Evolutionary conservation across 441 rosid species (phyloP).

Genomic region (Lagerstroemia fauriei): DNA sequence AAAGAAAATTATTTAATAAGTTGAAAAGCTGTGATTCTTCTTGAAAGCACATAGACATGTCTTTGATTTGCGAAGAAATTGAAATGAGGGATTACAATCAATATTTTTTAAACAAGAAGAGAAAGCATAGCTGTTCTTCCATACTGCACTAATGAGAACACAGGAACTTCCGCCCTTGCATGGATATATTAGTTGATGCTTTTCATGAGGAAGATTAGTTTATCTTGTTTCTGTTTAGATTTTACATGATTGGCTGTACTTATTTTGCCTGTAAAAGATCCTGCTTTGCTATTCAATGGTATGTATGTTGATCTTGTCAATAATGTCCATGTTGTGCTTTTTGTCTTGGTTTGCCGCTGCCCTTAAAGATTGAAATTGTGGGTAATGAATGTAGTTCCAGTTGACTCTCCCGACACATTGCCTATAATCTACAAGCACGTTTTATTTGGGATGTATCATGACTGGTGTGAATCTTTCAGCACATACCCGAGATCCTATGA

Average conservation of each 20-base stretch:
- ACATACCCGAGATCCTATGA: constrained; percentile 30
- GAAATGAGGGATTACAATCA: not conserved
- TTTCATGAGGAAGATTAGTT: not conserved
- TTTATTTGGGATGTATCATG: constrained; percentile 30
- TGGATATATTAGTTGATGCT: not conserved
- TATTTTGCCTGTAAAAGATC: not conserved
- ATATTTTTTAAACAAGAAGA: not conserved
- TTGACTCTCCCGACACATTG: constrained; percentile 30
- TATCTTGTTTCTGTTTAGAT: not conserved
- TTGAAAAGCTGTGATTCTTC: not conserved
- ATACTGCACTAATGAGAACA: not conserved
- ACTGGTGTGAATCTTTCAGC: constrained; percentile 33
- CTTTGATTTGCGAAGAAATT: not conserved
- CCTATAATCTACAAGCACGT: constrained; percentile 33
- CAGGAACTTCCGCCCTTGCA: not conserved
- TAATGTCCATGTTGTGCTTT: constrained; percentile 4
- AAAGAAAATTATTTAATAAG: not conserved
- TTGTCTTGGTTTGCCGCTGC: constrained; percentile 31
- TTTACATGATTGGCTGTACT: not conserved
- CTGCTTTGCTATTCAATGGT: not conserved
- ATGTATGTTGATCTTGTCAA: not conserved
- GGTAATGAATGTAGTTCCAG: constrained; percentile 30
- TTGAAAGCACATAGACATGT: not conserved
- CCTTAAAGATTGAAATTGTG: constrained; percentile 30
- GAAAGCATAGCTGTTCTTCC: not conserved